A percentile compares a stretch with the other conserved stretches of the same genome.
Conservation (phyloP, 2,329 filamentous ascomycete genomes). For the Aspergillus caelatus region DNA sequence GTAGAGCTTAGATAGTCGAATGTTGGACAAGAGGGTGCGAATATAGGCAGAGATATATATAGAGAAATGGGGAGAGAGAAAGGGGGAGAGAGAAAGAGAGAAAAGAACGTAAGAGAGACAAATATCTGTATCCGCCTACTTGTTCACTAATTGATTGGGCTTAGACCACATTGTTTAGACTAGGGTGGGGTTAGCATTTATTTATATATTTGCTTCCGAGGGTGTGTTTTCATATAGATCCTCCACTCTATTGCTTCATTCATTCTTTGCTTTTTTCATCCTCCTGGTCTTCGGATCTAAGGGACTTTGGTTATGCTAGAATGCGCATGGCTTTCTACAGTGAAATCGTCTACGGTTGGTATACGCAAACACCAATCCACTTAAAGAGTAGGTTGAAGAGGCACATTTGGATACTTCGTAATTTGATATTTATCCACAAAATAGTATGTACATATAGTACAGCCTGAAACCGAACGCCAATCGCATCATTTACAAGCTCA, state of each 20-base stretch:
- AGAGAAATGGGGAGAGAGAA: no score
- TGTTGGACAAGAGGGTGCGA: no score
- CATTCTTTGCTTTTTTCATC: neutral
- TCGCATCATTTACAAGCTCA: neutral
- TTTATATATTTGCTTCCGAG: no score
- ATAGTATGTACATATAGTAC: constrained; percentile 8
- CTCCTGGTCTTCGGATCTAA: neutral
- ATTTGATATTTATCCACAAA: constrained; percentile 2
- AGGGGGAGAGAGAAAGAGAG: no score
- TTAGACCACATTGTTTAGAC: no score
- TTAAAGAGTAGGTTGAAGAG: neutral
- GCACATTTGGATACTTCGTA: neutral
- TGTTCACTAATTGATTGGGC: no score
- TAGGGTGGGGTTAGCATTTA: no score
- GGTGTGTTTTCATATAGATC: no score
- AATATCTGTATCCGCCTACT: no score
- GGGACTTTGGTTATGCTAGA: neutral
- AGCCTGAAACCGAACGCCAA: constrained; percentile 5
- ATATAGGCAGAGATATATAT: no score
- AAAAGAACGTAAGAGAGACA: no score
- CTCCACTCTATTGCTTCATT: neutral
- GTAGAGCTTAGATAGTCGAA: no score
- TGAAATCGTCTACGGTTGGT: neutral
- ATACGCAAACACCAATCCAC: neutral
- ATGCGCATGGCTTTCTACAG: neutral